Base-by-base conservation (phyloP, 176 grass and related monocot genomes). In the Thinopyrum elongatum region DNA sequence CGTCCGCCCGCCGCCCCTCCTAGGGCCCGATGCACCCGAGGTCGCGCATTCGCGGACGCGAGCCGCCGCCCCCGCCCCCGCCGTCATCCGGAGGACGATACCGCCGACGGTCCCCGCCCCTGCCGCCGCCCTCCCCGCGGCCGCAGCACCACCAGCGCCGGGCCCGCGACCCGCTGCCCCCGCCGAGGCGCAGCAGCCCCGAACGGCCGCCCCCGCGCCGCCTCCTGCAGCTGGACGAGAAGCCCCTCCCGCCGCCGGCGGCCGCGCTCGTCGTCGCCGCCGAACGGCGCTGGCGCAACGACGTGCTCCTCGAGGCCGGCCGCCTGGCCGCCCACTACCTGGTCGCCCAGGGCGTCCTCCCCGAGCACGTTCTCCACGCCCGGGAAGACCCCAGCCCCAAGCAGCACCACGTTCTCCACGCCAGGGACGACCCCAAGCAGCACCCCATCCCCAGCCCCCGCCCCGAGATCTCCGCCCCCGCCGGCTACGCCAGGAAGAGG, bases 311-410 rank as follows among this genome's bases (percentile, higher is more conserved):
- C n/a, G 82, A 93, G 86, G 91, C 88, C 38, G 91, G 91, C 33
- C 82, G 88, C 33, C 88, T 93, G 35, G 88, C 91, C 33, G 91
- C 91, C 15, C 85, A 86, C 65, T 93, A 86, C 88, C 57, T 93
- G 79, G 85, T 90, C 58, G 74, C 82, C 4, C 86, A 90, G 65
- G 91, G 91, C 17, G 74, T 90, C 70, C 74, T 93, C 36, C 86
- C 91, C 66, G 82, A 78, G 66, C 79, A 74, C 85, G 0, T 85
- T 26, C 91, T 92, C 77, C 87, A 34, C 23, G 87, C 53, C 72
- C 79, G 87, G 42, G 83, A 88, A 47, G 65, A 86, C n/a, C 76
- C 76, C 39, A 80, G 49, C 25, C 74, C 65, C 46, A 79, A 73
- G 58, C 58, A 57, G 2, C 51, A 73, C 44, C 74, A 66, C 83